Conservation (phyloP, 1,284 basidiomycete genomes). For the Malassezia sympodialis region DNA sequence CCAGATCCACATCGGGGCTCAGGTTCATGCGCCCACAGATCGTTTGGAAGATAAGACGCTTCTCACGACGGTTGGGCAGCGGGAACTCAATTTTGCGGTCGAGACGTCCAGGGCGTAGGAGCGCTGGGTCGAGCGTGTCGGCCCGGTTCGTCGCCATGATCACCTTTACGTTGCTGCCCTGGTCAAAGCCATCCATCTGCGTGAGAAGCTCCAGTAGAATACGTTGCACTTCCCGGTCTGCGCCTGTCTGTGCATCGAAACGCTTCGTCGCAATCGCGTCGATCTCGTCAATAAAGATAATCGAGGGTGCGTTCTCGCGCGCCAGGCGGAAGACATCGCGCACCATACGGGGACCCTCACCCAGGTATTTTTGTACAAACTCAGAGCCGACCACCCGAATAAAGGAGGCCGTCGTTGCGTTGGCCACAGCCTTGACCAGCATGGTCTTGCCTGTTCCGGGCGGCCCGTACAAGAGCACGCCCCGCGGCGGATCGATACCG, state of each 20-base stretch:
- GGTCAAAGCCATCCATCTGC: slow-evolving; percentile 99
- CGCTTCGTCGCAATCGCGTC: slow-evolving; percentile 99
- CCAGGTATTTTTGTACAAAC: slow-evolving; percentile 98
- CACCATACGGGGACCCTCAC: slow-evolving; percentile 98
- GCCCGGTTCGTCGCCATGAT: slow-evolving; percentile 49
- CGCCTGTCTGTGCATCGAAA: slow-evolving; percentile 98
- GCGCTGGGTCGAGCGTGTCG: slow-evolving; percentile 62
- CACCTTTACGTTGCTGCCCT: slow-evolving; percentile 96
- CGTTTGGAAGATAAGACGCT: slow-evolving; percentile 96
- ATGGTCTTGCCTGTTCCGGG: slow-evolving; percentile 67
- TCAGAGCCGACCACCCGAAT: slow-evolving; percentile 97
- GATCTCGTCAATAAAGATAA: slow-evolving; percentile 99
- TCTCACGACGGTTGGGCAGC: slow-evolving; percentile 81
- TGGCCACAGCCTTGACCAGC: slow-evolving; percentile 96
- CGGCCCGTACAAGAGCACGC: slow-evolving; percentile 79
- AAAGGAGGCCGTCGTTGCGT: slow-evolving; percentile 92
- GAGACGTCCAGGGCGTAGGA: slow-evolving; percentile 90
- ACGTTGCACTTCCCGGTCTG: slow-evolving; percentile 96
- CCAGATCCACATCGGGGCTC: slow-evolving; percentile 91
- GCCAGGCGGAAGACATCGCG: slow-evolving; percentile 97
- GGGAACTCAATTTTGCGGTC: slow-evolving; percentile 99
- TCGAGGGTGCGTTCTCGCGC: slow-evolving; percentile 89
- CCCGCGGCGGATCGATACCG: slow-evolving; percentile 93
- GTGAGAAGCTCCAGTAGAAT: slow-evolving; percentile 96
- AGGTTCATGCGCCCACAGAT: slow-evolving; percentile 96